Evolutionary conservation across 139 green algal genomes (phyloP), one percentile per base, ranked within the genome.

Genomic region (Auxenochlorella pyrenoidosa): DNA sequence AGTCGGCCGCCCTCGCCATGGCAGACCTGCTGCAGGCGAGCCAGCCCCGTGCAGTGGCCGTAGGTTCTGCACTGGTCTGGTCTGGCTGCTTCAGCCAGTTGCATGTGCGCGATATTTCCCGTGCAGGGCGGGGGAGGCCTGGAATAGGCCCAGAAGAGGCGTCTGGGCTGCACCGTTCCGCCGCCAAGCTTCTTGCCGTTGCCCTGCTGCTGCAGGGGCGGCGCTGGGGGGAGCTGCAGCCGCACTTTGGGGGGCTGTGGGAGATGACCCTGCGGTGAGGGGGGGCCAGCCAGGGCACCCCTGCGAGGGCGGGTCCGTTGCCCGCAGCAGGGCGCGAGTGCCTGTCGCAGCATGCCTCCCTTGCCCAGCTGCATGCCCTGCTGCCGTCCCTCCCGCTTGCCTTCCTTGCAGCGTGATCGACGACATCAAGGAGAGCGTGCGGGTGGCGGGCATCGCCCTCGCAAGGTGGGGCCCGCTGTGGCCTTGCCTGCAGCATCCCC

Each of bases 341-440:
- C 54, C 22, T 63, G 4, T 68, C 59, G n/a, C n/a, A 8, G 60
- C 60, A n/a, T 68, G 5, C 19, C 60, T 30, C 16, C 60, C 19
- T 18, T 30, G 24, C 5, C 3, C n/a, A 58, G 38, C 38, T 36
- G 21, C 73, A 12, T n/a, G 73, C 22, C 5, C 47, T 82, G 76
- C 5, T 84, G 2, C 6, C 8, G 47, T 10, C 47, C 44, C 13
- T 28, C 16, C 78, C 28, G 16, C 58, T 28, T 15, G n/a, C 79
- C 40, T 1, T 60, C 4, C 51, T 10, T 82, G 51, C 83, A 87
- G 88, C 0, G 93, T 89, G 21, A 88, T 96, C 71, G 96, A 98
- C 77, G 95, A 98, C 90, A 94, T 98, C 79, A 98, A 98, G 88
- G 96, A 98, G 81, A 96, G 90, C 41, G 94, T 97, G 79, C 85